These are phyloP conservation scores for Iris macrosiphon DNA, from an alignment of 106 monocot genomes.

Conservation along the genomic window DNA sequence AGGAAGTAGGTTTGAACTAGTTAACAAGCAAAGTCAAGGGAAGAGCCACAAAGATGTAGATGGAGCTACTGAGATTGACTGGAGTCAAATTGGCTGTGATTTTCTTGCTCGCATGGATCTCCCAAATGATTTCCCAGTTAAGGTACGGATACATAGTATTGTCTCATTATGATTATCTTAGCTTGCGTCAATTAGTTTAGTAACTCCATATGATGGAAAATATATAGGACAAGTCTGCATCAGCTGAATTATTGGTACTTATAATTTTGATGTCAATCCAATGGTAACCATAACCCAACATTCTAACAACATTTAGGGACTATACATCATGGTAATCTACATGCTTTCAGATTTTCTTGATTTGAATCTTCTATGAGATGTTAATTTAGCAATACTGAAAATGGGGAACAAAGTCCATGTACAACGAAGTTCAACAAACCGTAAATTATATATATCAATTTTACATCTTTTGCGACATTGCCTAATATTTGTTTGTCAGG, in stretches of 20 bases:
- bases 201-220: neutral
- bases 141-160: conserved; percentile 29
- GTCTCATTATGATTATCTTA: neutral
- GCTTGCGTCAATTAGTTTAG: neutral
- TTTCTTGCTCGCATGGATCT: conserved; percentile 56
- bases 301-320: too few species aligned
- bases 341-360: too few species aligned
- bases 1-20: conserved; percentile 35
- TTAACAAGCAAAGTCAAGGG: conserved; percentile 6
- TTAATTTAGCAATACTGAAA: too few species aligned
- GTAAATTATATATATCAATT: too few species aligned
- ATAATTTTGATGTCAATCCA: too few species aligned
- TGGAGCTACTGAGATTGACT: conserved; percentile 30
- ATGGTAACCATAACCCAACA: neutral
- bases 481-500: too few species aligned
- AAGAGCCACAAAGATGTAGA: conserved; percentile 7
- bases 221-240: neutral
- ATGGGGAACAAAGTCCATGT: too few species aligned
- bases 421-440: too few species aligned
- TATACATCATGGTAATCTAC: too few species aligned
- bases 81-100: conserved; percentile 41
- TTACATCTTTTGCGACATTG: too few species aligned
- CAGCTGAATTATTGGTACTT: too few species aligned
- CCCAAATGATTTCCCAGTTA: conserved; percentile 35
- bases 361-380: too few species aligned